Percentiles rank a stretch among this genome's conserved stretches.
Conservation (phyloP, 345 rosid species). For the Acer yangbiense region DNA sequence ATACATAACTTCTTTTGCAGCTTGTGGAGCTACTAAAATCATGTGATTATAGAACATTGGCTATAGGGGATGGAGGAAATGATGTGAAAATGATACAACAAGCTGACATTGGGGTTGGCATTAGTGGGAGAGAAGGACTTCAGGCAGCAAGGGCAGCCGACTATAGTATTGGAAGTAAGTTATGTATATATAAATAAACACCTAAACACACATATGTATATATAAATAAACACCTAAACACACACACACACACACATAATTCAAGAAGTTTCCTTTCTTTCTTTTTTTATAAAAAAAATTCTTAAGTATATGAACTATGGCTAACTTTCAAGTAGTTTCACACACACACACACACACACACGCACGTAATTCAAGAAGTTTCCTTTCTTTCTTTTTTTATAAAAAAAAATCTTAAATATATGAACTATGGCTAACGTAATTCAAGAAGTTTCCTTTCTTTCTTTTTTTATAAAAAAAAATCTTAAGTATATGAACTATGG, state of each 20-base stretch:
- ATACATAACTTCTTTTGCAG: constrained; percentile 40
- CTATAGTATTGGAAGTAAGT: constrained; percentile 96
- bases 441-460: neutral
- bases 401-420: no score
- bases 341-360: no score
- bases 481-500: neutral
- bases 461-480: neutral
- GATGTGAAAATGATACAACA: constrained; percentile 99
- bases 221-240: no score
- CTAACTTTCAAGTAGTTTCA: no score
- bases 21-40: constrained; percentile 90
- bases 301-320: no score
- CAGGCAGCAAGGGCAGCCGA: constrained; percentile 99
- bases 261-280: no score
- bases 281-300: no score
- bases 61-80: constrained; percentile 99
- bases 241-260: no score
- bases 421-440: no score
- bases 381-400: no score
- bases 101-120: constrained; percentile 98
- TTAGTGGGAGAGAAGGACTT: constrained; percentile 98
- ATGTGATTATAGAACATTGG: constrained; percentile 93
- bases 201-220: no score
- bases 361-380: no score
- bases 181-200: neutral